Percentiles rank a stretch among this genome's conserved stretches.
Conservation (phyloP, 2,329 filamentous ascomycete genomes). For the Fusarium nygamai region DNA sequence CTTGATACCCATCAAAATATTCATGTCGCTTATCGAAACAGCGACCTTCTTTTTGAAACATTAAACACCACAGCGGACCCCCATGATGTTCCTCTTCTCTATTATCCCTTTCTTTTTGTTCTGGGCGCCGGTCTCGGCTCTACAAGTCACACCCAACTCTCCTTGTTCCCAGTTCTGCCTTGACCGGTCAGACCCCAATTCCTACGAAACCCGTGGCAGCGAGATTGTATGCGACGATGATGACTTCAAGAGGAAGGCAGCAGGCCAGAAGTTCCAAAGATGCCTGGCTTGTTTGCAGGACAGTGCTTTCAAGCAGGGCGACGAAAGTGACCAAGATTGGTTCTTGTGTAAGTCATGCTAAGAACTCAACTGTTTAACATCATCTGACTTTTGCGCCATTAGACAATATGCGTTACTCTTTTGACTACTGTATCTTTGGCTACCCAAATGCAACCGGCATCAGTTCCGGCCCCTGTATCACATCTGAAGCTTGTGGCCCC, state of each 20-base stretch:
- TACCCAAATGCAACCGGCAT: constrained; percentile 59
- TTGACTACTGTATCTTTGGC: constrained; percentile 63
- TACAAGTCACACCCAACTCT: constrained; percentile 64
- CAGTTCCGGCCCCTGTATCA: constrained; percentile 60
- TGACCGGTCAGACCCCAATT: constrained; percentile 57
- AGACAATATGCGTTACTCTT: constrained; percentile 65
- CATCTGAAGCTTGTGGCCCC: constrained; percentile 60
- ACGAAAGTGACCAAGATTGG: constrained; percentile 65
- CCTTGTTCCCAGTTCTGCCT: constrained; percentile 63
- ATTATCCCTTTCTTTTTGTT: constrained; percentile 9
- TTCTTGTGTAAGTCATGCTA: constrained; percentile 61
- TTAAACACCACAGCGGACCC: neutral
- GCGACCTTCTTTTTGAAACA: constrained; percentile 4
- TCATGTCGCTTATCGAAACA: constrained; percentile 6
- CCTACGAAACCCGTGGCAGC: constrained; percentile 54
- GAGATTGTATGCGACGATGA: constrained; percentile 61
- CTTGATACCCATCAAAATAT: neutral
- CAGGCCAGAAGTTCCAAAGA: constrained; percentile 58
- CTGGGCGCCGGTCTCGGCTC: constrained; percentile 46
- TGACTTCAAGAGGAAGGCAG: constrained; percentile 50
- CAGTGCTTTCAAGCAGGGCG: constrained; percentile 58
- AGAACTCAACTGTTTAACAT: neutral
- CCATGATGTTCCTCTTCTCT: constrained; percentile 12
- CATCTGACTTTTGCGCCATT: neutral
- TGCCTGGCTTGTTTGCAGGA: constrained; percentile 65